A percentile compares a stretch with the other conserved stretches of the same genome.
Conservation (phyloP, 2,329 filamentous ascomycete genomes). For the Alternaria arborescens region DNA sequence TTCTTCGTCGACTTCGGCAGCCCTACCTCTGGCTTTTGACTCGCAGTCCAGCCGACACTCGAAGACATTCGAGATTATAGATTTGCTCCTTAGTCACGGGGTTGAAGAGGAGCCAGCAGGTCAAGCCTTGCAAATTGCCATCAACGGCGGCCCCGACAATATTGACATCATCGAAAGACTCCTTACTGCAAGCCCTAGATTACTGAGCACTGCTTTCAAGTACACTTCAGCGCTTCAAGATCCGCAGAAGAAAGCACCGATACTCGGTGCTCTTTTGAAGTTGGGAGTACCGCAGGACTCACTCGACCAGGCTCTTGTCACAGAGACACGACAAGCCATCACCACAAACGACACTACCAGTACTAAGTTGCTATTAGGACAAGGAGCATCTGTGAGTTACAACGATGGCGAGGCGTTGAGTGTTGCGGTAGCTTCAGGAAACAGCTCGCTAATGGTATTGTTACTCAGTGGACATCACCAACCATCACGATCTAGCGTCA, state of each 20-base stretch:
- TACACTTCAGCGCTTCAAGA: constrained; percentile 33
- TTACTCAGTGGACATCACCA: constrained; percentile 56
- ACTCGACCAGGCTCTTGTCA: constrained; percentile 39
- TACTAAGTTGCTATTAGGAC: constrained; percentile 38
- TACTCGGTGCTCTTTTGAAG: constrained; percentile 36
- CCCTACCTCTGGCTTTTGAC: constrained; percentile 42
- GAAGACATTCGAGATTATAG: constrained; percentile 36
- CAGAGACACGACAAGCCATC: constrained; percentile 34
- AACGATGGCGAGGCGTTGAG: constrained; percentile 64
- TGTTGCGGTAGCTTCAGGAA: constrained; percentile 62
- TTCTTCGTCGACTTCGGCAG: constrained; percentile 30
- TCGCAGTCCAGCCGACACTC: constrained; percentile 32
- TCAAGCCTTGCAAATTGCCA: constrained; percentile 36
- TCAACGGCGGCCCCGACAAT: constrained; percentile 41
- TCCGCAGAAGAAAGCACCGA: constrained; percentile 33
- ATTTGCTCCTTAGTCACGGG: constrained; percentile 36
- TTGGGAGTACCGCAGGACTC: constrained; percentile 40
- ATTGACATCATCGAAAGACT: constrained; percentile 44
- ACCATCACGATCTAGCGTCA: constrained; percentile 36
- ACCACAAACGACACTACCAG: constrained; percentile 34
- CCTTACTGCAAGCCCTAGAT: constrained; percentile 30
- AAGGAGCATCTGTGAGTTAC: constrained; percentile 57
- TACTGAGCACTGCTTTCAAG: constrained; percentile 41
- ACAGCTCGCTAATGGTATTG: constrained; percentile 59
- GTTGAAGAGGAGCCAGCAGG: constrained; percentile 34